Percentiles rank a stretch among this genome's conserved stretches.
Evolutionary conservation across 2,329 filamentous ascomycete genomes (phyloP).

Genomic region (Alternaria arborescens): DNA sequence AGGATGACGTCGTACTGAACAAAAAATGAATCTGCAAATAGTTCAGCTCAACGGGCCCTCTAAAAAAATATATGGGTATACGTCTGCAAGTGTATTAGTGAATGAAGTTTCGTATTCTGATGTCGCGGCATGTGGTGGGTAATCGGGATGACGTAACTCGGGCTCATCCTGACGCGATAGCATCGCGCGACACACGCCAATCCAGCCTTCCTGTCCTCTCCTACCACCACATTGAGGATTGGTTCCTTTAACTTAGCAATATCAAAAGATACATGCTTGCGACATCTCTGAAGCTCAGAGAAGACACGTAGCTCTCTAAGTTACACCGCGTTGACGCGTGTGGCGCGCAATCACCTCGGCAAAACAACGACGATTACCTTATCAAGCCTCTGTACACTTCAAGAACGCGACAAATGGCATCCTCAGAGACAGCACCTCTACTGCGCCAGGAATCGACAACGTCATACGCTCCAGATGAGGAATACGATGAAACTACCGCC

Average conservation of each 20-base stretch:
- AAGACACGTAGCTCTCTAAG: neutral
- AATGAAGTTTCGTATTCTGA: neutral
- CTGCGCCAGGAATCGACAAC: conserved; percentile 22
- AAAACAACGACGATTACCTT: neutral
- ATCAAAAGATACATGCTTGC: neutral
- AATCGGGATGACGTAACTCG: conserved; percentile 12
- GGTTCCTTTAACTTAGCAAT: neutral
- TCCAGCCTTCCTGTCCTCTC: neutral
- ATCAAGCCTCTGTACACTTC: neutral
- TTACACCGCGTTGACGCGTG: neutral
- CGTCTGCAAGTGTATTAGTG: neutral
- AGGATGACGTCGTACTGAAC: neutral
- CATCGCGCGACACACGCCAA: neutral
- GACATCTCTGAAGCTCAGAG: neutral
- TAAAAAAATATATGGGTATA: neutral
- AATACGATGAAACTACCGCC: conserved; percentile 21
- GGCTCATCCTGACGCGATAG: conserved; percentile 14
- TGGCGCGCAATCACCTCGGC: conserved; percentile 3
- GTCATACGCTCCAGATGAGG: conserved; percentile 19
- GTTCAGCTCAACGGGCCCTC: neutral
- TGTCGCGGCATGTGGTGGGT: neutral
- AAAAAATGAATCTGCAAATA: neutral
- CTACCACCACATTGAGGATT: neutral
- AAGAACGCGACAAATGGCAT: conserved; percentile 28
- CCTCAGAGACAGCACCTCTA: conserved; percentile 36